Evolutionary conservation across 2,329 filamentous ascomycete genomes (phyloP).

Genomic region (Xylariomycetidae sp.): DNA sequence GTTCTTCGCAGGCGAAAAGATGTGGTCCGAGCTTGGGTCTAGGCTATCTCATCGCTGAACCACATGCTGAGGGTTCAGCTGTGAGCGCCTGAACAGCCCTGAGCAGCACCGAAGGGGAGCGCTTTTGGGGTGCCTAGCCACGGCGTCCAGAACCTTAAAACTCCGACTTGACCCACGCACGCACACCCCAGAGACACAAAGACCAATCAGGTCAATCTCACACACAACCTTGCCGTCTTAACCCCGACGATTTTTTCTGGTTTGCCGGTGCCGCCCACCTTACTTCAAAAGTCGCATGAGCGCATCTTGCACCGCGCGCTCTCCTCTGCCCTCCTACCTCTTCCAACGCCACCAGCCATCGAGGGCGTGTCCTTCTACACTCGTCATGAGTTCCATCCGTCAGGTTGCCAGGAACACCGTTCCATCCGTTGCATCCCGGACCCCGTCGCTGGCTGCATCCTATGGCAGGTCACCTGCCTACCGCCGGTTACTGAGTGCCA

Average conservation of each 20-base stretch:
- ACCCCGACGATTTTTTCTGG: conserved; percentile 22
- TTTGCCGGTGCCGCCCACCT: conserved; percentile 20
- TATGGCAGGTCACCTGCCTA: conserved; percentile 42
- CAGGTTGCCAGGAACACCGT: conserved; percentile 36
- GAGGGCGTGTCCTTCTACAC: conserved; percentile 17
- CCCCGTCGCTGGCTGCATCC: conserved; percentile 32
- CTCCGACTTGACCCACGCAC: no score
- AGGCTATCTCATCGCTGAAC: no score
- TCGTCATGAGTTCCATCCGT: conserved; percentile 39
- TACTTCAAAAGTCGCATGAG: conserved; percentile 12
- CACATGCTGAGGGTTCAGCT: no score
- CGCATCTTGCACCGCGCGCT: conserved; percentile 6
- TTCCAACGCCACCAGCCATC: conserved; percentile 5
- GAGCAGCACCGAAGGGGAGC: no score
- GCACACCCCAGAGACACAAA: no score
- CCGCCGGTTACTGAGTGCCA: conserved; percentile 35
- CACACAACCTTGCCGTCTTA: no score
- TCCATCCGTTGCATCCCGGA: conserved; percentile 35
- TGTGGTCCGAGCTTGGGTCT: no score
- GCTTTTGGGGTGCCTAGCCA: no score
- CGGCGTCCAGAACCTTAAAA: no score
- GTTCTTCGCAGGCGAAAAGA: no score
- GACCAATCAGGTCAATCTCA: no score
- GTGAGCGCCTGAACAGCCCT: no score
- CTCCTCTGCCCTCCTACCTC: conserved; percentile 17